Percentiles rank a stretch among this genome's conserved stretches.
phyloP scores from a whole-genome alignment of 2,329 filamentous ascomycete genomes.

The Talaromyces marneffei region DNA sequence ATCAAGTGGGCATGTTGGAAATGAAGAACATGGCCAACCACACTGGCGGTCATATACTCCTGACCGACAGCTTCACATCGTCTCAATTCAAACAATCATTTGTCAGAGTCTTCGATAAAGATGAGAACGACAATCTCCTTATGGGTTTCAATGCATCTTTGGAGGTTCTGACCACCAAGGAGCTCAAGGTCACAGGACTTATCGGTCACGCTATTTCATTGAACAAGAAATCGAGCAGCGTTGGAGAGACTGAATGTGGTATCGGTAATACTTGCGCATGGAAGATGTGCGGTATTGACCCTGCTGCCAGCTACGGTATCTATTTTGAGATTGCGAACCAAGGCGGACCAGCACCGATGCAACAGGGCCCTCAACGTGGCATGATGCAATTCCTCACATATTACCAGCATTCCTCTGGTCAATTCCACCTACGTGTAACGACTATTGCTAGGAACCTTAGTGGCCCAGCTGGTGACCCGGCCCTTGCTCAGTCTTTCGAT shows the following conservation, averaged over 20 bases:
- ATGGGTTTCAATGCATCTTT: constrained; percentile 98
- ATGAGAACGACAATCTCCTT: constrained; percentile 83
- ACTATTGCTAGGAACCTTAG: constrained; percentile 88
- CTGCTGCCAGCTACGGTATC: constrained; percentile 84
- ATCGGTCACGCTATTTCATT: constrained; percentile 95
- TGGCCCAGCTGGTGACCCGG: constrained; percentile 87
- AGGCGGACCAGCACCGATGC: constrained; percentile 76
- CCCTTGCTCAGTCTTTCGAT: constrained; percentile 94
- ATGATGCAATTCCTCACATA: constrained; percentile 99
- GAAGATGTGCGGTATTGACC: constrained; percentile 99
- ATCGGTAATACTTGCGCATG: constrained; percentile 98
- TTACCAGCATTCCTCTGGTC: constrained; percentile 94
- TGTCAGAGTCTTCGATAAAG: constrained; percentile 93
- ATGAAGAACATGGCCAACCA: constrained; percentile 98
- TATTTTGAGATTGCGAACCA: constrained; percentile 98
- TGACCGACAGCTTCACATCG: constrained; percentile 96
- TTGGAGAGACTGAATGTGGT: constrained; percentile 95
- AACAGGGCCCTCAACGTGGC: constrained; percentile 81
- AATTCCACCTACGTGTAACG: constrained; percentile 93
- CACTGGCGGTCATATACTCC: constrained; percentile 94
- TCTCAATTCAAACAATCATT: constrained; percentile 99
- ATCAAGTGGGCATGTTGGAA: constrained; percentile 93
- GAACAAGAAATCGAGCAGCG: constrained; percentile 96
- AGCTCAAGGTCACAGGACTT: constrained; percentile 93
- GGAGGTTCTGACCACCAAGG: constrained; percentile 94